A percentile compares a stretch with the other conserved stretches of the same genome.
phyloP scores from a whole-genome alignment of 305 asterid genomes.

The Vinca major region DNA sequence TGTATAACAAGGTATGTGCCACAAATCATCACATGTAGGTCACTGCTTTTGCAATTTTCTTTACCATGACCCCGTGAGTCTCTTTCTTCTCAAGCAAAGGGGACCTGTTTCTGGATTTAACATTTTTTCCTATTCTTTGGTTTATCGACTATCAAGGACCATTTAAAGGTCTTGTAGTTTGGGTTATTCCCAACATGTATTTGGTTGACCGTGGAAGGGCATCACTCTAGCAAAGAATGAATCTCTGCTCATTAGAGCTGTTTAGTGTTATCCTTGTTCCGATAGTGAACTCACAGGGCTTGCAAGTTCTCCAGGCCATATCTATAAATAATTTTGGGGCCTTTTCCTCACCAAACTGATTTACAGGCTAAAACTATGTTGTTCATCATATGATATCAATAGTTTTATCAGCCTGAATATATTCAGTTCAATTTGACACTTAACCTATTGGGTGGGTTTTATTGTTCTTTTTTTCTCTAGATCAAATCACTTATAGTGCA shows the following conservation, averaged over 20 bases:
- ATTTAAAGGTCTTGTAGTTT: background rate
- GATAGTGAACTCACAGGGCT: background rate
- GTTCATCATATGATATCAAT: no score
- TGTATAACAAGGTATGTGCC: constrained; percentile 78
- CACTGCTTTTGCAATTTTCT: background rate
- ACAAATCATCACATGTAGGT: background rate
- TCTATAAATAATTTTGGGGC: no score
- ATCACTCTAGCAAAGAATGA: background rate
- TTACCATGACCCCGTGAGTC: background rate
- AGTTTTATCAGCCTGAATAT: no score
- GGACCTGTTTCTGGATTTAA: background rate
- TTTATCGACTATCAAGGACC: background rate
- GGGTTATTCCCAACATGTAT: background rate
- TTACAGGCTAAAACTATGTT: no score
- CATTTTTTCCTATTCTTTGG: background rate
- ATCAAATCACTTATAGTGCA: no score
- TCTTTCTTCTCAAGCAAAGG: background rate
- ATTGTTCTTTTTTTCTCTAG: no score
- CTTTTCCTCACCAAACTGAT: no score
- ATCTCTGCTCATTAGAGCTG: background rate
- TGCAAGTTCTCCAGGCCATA: background rate
- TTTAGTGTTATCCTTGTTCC: background rate
- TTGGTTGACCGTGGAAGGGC: background rate
- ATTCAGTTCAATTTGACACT: no score
- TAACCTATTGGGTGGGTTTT: no score